Evolutionary conservation across 768 basidiomycete species (phyloP).

Genomic region (Kwoniella bestiolae): DNA sequence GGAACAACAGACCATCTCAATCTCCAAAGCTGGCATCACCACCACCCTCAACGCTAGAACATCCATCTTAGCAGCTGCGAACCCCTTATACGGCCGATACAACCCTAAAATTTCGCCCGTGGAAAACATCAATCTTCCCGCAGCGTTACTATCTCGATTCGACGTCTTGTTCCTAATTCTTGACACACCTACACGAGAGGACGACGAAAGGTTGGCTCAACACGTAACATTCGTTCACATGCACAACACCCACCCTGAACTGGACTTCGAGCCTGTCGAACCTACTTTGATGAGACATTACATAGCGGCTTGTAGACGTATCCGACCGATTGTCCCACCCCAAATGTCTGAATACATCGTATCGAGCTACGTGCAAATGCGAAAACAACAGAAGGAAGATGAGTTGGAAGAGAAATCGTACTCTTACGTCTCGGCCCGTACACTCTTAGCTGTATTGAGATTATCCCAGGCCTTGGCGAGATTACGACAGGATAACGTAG

Average conservation of each 20-base stretch:
- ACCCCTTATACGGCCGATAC: constrained; percentile 96
- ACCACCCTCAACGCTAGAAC: constrained; percentile 64
- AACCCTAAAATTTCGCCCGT: constrained; percentile 97
- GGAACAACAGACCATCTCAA: constrained; percentile 67
- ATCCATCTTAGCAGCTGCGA: constrained; percentile 84
- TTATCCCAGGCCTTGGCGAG: constrained; percentile 93
- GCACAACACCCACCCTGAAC: constrained; percentile 84
- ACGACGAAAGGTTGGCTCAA: constrained; percentile 92
- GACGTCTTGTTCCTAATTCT: constrained; percentile 95
- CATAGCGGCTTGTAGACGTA: constrained; percentile 85
- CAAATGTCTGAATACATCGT: constrained; percentile 91
- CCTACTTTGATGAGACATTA: constrained; percentile 92
- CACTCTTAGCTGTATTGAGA: constrained; percentile 89
- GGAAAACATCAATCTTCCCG: constrained; percentile 98
- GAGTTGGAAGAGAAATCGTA: constrained; percentile 84
- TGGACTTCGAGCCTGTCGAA: constrained; percentile 75
- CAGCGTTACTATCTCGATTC: constrained; percentile 92
- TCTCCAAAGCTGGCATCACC: constrained; percentile 64
- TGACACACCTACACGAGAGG: constrained; percentile 91
- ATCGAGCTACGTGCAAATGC: constrained; percentile 91
- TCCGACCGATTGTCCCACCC: constrained; percentile 85
- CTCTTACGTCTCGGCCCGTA: constrained; percentile 93
- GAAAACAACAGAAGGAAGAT: constrained; percentile 89
- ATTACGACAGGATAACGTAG: constrained; percentile 78
- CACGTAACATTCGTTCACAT: constrained; percentile 99